Conservation (phyloP, 345 rosid species). For the Acer negundo region DNA sequence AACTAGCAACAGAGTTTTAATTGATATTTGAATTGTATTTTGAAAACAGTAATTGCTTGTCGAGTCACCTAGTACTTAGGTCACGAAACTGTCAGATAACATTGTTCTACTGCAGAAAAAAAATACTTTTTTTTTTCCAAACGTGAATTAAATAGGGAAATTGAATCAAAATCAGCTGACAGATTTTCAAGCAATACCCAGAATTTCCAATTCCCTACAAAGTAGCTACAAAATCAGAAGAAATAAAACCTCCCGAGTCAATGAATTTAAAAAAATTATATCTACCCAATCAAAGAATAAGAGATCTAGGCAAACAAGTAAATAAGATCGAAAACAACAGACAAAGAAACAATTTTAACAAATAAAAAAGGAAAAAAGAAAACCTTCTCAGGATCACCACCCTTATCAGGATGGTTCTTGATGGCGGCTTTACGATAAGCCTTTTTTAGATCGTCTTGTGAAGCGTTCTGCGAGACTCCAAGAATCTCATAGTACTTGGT, state of each 20-base stretch:
- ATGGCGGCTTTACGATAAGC: constrained; percentile 72
- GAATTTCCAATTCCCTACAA: too few species aligned
- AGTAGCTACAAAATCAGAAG: neutral
- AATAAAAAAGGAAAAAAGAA: neutral
- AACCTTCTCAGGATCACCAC: constrained; percentile 76
- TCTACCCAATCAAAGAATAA: neutral
- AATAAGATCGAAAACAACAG: neutral
- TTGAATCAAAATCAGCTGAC: too few species aligned
- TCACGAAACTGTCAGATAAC: too few species aligned
- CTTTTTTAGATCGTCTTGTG: constrained; percentile 66
- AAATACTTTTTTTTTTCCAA: too few species aligned
- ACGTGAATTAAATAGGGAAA: too few species aligned
- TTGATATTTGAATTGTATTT: neutral
- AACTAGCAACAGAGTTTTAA: neutral
- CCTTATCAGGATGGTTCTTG: constrained; percentile 75
- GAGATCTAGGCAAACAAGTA: neutral
- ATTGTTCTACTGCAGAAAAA: too few species aligned
- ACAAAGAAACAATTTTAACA: neutral
- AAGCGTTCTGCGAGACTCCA: constrained; percentile 57
- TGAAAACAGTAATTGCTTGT: too few species aligned
- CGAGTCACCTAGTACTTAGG: too few species aligned
- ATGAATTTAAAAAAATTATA: neutral
- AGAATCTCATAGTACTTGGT: constrained; percentile 64
- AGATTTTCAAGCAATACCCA: too few species aligned
- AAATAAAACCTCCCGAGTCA: too few species aligned